These are phyloP conservation scores for Erigeron canadensis DNA, from an alignment of 129 eudicot genomes.

Conservation along the genomic window DNA sequence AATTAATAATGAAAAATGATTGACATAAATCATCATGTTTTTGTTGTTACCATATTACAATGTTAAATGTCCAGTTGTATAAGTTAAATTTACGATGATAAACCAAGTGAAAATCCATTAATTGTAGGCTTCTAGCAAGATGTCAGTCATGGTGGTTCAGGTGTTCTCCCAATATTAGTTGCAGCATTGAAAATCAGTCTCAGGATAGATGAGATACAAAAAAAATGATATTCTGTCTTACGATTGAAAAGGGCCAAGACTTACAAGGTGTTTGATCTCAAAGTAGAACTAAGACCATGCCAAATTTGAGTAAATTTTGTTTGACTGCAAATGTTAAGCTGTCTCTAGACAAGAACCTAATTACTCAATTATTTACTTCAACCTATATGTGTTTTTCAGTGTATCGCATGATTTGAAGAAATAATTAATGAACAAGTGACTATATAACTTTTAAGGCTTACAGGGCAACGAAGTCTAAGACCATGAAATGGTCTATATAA, in stretches of 20 bases:
- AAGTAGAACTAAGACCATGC: not conserved
- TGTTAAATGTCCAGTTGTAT: not conserved
- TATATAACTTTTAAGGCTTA: not conserved
- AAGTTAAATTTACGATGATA: not conserved
- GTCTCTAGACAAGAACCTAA: not conserved
- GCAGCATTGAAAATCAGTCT: not conserved
- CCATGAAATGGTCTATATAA: not conserved
- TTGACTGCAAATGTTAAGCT: not conserved
- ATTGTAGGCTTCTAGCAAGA: not conserved
- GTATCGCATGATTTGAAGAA: conserved; percentile 4
- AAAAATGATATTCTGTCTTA: not conserved
- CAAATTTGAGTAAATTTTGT: conserved; percentile 3
- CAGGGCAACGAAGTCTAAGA: not conserved
- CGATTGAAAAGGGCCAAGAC: not conserved
- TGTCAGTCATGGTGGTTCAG: not conserved
- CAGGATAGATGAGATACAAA: not conserved
- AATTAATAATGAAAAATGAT: not conserved
- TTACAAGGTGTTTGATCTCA: too few relatives aligned
- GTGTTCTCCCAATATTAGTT: not conserved
- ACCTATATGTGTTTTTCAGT: not conserved
- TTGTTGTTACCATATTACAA: not conserved
- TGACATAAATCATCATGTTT: not conserved
- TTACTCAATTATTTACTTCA: not conserved
- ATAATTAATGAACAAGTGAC: not conserved
- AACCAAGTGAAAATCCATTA: not conserved